Conservation (phyloP, 805 yeast species). For the Ogataea degrootiae region DNA sequence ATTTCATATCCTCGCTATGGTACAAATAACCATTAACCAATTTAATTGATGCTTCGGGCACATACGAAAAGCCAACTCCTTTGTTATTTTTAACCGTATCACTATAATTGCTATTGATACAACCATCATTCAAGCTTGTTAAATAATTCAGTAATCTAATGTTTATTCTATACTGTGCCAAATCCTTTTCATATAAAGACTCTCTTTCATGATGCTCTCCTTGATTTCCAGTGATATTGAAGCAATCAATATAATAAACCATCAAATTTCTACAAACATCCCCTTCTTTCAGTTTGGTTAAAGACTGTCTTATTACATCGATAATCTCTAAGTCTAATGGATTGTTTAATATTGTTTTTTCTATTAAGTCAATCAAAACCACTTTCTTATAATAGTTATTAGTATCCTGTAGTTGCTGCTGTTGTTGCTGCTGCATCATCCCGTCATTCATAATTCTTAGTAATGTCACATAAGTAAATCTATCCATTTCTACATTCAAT, state of each 20-base stretch:
- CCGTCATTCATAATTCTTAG: too few relatives aligned
- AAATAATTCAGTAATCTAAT: background rate
- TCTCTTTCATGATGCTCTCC: background rate
- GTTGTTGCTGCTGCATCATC: too few relatives aligned
- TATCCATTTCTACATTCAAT: too few relatives aligned
- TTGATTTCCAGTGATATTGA: background rate
- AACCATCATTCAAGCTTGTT: background rate
- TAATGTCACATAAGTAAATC: too few relatives aligned
- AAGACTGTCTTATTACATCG: too few relatives aligned
- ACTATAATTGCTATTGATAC: too few relatives aligned
- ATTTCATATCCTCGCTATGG: background rate
- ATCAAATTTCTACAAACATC: background rate
- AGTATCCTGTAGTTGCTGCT: too few relatives aligned
- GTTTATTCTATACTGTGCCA: background rate
- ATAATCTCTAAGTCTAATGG: too few relatives aligned
- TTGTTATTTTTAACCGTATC: background rate
- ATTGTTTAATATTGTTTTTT: too few relatives aligned
- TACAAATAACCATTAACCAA: background rate
- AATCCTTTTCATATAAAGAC: background rate
- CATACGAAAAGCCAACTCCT: background rate
- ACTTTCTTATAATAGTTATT: too few relatives aligned
- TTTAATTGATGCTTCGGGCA: background rate
- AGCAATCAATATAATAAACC: background rate
- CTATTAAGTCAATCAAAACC: too few relatives aligned
- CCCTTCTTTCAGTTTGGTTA: background rate